A percentile compares a stretch with the other conserved stretches of the same genome.
These are phyloP conservation scores for Ogataea allantospora DNA, from an alignment of 805 yeast genomes.

Conservation along the genomic window DNA sequence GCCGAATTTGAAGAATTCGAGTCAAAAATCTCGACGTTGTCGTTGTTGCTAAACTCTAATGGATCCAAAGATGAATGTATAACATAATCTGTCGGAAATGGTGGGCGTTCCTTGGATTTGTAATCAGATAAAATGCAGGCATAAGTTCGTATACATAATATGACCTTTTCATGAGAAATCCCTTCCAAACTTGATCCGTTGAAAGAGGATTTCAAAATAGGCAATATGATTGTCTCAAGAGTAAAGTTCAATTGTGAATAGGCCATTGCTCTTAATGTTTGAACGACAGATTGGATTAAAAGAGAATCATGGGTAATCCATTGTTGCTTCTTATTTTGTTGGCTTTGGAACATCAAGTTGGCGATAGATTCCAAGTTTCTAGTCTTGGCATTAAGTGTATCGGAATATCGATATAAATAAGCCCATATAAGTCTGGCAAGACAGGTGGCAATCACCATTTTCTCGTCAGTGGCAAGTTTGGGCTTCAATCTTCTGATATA, in stretches of 20 bases:
- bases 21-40: slow-evolving; percentile 42
- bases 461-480: slow-evolving; percentile 47
- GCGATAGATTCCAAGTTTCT: slow-evolving; percentile 70
- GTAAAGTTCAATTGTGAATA: slow-evolving; percentile 75
- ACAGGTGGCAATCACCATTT: slow-evolving; percentile 60
- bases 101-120: slow-evolving; percentile 57
- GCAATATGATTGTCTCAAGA: slow-evolving; percentile 73
- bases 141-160: slow-evolving; percentile 69
- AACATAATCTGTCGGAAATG: slow-evolving; percentile 64
- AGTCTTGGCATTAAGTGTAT: slow-evolving; percentile 83
- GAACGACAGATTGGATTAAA: slow-evolving; percentile 64
- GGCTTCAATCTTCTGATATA: slow-evolving; percentile 63
- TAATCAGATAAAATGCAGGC: slow-evolving; percentile 66
- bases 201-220: slow-evolving; percentile 61
- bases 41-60: slow-evolving; percentile 31
- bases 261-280: slow-evolving; percentile 75
- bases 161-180: slow-evolving; percentile 65
- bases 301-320: slow-evolving; percentile 72
- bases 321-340: slow-evolving; percentile 54
- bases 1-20: slow-evolving; percentile 44
- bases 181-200: slow-evolving; percentile 59
- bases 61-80: slow-evolving; percentile 35
- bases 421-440: slow-evolving; percentile 85
- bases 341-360: slow-evolving; percentile 50
- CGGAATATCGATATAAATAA: slow-evolving; percentile 79